Evolutionary conservation across 2,329 filamentous ascomycete species (phyloP), one percentile per base, ranked within the genome.

Genomic region (Harringtonia lauricola): DNA sequence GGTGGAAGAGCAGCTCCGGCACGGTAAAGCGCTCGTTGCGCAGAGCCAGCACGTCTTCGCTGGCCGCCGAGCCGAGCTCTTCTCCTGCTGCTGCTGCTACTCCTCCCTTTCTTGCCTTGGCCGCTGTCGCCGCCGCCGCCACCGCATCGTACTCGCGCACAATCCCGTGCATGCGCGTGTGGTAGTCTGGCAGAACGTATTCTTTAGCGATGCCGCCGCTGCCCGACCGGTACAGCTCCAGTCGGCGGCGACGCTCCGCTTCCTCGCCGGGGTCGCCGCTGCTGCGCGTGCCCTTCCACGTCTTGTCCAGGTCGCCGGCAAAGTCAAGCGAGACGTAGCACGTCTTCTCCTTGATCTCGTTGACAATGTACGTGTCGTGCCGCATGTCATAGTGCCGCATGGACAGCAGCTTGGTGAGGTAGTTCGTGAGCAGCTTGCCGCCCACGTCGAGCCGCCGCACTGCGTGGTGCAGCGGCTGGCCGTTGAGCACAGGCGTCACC

Each of bases 381-480:
- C 92, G 80, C 79, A 98, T 89, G 59, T 95, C 90, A 62, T 94
- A 95, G 57, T 95, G 88, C 8, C 92, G 82, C 14, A 94, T 72
- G 1, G 89, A 95, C 17, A 96, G 79, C 15, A 94, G 72, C 45
- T 92, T 85, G 39, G 92, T 90, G 29, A 98, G 71, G 59, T 94
- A 84, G 59, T 96, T 96, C 19, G 90, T 95, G 49, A 98, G 67
- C 41, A 94, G 76, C 63, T 95, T 96, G 45, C 92, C 92, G 36
- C 92, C 92, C 8, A 96, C 74, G 43, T 95, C 88, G 38, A 98
- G 77, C 33, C 92, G 76, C 18, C 90, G 81, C 43, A 94, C 77
- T 1, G 85, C 88, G 1, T 80, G 70, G 51, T 95, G 87, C 7
- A 96, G 64, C 2, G 90, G 82, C 21, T 77, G 79, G 22, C 89